Percentiles rank a stretch among this genome's conserved stretches.
These are phyloP conservation scores for Pythium pyrilobum DNA, from an alignment of 352 stramenopile genomes.

Conservation along the genomic window DNA sequence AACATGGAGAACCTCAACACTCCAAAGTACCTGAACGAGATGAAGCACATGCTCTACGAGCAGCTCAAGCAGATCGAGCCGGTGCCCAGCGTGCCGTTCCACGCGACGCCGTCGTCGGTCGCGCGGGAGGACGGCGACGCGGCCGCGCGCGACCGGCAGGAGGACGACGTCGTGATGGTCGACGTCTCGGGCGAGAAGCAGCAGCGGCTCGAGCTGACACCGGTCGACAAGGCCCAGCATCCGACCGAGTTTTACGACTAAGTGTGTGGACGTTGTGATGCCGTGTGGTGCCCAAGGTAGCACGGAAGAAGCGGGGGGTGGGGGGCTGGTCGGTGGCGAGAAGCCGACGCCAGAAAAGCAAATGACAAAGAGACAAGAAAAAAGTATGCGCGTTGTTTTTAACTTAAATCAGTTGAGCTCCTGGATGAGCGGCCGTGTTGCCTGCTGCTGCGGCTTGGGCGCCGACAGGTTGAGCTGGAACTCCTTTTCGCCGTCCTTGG, in stretches of 20 bases:
- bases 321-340: no score
- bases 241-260: slow-evolving; percentile 81
- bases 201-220: slow-evolving; percentile 43
- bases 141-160: slow-evolving; percentile 42
- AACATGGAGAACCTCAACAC: slow-evolving; percentile 98
- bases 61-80: slow-evolving; percentile 94
- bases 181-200: slow-evolving; percentile 62
- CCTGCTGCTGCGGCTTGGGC: slow-evolving; percentile 21
- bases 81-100: slow-evolving; percentile 96
- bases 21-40: slow-evolving; percentile 85
- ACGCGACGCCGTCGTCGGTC: slow-evolving; percentile 64
- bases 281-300: no score
- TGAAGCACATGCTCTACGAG: slow-evolving; percentile 90
- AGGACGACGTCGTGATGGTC: slow-evolving; percentile 62
- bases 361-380: not conserved
- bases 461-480: slow-evolving; percentile 28
- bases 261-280: not conserved
- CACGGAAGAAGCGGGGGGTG: no score
- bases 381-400: not conserved
- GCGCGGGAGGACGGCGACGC: slow-evolving; percentile 45
- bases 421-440: slow-evolving; percentile 63
- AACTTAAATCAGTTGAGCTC: slow-evolving; percentile 50
- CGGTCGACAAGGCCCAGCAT: slow-evolving; percentile 49
- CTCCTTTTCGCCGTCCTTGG: not conserved
- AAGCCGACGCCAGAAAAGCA: no score